phyloP scores from a whole-genome alignment of 2,329 filamentous ascomycete species.

The Ophiostoma himal-ulmi region DNA sequence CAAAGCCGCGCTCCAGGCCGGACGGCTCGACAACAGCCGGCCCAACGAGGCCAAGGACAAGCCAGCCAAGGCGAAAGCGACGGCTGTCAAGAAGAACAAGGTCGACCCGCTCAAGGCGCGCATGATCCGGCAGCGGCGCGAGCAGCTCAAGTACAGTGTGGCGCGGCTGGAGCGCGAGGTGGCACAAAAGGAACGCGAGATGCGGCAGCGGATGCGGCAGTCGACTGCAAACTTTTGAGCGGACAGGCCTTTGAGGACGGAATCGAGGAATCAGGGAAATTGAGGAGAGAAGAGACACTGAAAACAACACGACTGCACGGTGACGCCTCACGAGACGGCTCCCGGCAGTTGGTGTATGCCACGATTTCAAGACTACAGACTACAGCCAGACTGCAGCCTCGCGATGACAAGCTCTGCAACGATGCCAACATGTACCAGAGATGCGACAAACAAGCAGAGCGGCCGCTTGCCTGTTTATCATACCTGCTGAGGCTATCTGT shows the following conservation, averaged over 20 bases:
- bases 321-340: slow-evolving; percentile 2
- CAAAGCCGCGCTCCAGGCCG: slow-evolving; percentile 76
- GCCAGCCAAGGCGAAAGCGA: not conserved
- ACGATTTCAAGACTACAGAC: not conserved
- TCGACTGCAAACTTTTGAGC: slow-evolving; percentile 12
- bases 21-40: slow-evolving; percentile 42
- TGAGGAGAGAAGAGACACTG: not conserved
- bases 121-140: slow-evolving; percentile 72
- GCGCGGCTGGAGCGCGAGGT: slow-evolving; percentile 81
- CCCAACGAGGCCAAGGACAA: not conserved
- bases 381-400: not conserved
- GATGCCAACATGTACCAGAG: too few species aligned
- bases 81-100: not conserved
- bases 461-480: not conserved
- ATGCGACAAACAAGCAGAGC: not conserved
- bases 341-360: not conserved
- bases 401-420: not conserved
- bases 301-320: not conserved
- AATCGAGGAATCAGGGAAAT: not conserved
- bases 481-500: not conserved
- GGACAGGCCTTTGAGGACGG: not conserved
- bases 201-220: slow-evolving; percentile 43
- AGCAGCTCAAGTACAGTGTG: slow-evolving; percentile 78
- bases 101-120: slow-evolving; percentile 45
- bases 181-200: slow-evolving; percentile 62